Percentiles rank a stretch among this genome's conserved stretches.
Evolutionary conservation across 768 basidiomycete species (phyloP).

Genomic region (Trametes cubensis): DNA sequence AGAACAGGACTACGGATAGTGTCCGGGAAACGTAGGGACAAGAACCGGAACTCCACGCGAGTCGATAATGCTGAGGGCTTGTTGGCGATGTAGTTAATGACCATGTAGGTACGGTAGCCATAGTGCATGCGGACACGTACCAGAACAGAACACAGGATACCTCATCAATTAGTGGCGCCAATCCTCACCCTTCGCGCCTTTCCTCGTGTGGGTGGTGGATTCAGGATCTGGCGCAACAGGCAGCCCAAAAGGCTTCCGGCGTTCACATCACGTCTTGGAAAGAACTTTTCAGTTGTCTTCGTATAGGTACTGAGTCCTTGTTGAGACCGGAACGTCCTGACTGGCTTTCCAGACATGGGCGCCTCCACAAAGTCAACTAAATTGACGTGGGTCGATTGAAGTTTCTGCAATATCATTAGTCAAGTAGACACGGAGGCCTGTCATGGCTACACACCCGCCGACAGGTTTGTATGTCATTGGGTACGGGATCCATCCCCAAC

Average conservation of each 20-base stretch:
- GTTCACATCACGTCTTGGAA: slow-evolving; percentile 34
- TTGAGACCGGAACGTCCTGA: slow-evolving; percentile 30
- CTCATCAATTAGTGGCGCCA: no score
- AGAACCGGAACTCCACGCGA: no score
- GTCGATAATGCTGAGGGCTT: no score
- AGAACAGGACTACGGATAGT: no score
- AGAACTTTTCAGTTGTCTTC: slow-evolving; percentile 21
- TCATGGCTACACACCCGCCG: slow-evolving; percentile 11
- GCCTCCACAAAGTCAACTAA: slow-evolving; percentile 36
- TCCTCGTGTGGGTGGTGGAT: not conserved
- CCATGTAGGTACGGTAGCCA: no score
- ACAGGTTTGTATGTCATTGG: slow-evolving; percentile 11
- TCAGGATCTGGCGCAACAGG: slow-evolving; percentile 32
- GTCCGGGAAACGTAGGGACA: no score
- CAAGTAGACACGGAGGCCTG: not conserved
- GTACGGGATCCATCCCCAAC: slow-evolving; percentile 2
- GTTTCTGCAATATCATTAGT: slow-evolving; percentile 19
- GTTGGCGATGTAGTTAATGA: no score
- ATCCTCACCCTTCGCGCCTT: no score
- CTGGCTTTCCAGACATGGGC: slow-evolving; percentile 12
- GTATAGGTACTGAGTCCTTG: slow-evolving; percentile 32
- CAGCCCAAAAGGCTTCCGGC: slow-evolving; percentile 36
- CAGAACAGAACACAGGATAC: no score
- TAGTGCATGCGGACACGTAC: no score
- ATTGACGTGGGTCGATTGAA: slow-evolving; percentile 35